Evolutionary conservation across 495 filamentous ascomycete species (phyloP).

Genomic region (Daldinia bambusicola): DNA sequence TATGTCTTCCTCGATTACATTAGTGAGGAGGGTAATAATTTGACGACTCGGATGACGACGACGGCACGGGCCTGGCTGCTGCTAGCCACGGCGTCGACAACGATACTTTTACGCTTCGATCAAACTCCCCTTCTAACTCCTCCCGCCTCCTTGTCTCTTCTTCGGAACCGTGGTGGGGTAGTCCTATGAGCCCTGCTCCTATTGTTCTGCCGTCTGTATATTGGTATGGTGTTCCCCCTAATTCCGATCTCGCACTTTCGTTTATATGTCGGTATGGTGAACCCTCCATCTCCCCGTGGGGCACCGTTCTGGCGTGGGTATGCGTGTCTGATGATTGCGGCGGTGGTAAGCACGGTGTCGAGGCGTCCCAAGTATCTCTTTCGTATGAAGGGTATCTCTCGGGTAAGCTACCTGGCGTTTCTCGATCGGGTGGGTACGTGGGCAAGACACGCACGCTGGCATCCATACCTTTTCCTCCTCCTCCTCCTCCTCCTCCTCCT

Average conservation of each 20-base stretch:
- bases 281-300: constrained; percentile 42
- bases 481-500: constrained; percentile 27
- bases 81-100: constrained; percentile 35
- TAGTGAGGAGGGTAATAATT: constrained; percentile 32
- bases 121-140: constrained; percentile 41
- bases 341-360: constrained; percentile 17
- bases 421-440: constrained; percentile 20
- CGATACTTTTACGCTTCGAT: constrained; percentile 38
- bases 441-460: constrained; percentile 24
- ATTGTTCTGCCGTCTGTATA: not conserved
- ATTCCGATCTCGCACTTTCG: constrained; percentile 17
- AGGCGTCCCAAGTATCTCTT: constrained; percentile 28
- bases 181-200: not conserved
- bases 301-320: constrained; percentile 29
- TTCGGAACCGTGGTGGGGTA: constrained; percentile 14
- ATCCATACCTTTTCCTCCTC: constrained; percentile 20
- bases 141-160: constrained; percentile 27
- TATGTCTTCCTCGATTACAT: not conserved
- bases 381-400: constrained; percentile 27
- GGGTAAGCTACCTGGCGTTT: constrained; percentile 22
- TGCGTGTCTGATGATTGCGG: constrained; percentile 11
- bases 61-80: constrained; percentile 17
- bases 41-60: constrained; percentile 24
- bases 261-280: constrained; percentile 16
- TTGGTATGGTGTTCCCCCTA: not conserved